These are phyloP conservation scores for Protomyces gravidus DNA, from an alignment of 1,139 yeast species.

Conservation along the genomic window DNA sequence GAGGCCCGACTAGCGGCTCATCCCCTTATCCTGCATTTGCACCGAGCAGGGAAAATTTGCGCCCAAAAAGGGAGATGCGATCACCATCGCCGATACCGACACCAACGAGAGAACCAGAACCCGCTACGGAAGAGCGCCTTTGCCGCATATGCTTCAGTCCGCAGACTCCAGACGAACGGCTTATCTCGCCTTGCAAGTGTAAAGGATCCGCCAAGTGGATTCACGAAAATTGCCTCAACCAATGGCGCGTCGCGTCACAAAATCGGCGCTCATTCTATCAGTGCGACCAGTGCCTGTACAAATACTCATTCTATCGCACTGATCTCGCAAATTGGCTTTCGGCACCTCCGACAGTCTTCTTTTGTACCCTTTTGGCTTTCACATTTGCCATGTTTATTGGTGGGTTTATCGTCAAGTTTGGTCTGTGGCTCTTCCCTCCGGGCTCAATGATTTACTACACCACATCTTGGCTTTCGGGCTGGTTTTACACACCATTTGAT, in stretches of 20 bases:
- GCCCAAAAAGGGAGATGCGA: not conserved
- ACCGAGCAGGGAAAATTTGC: not conserved
- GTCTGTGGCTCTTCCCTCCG: conserved; percentile 13
- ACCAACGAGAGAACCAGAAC: not conserved
- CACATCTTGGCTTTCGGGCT: conserved; percentile 8
- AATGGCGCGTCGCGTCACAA: conserved; percentile 20
- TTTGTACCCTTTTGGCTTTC: conserved; percentile 8
- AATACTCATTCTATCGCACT: conserved; percentile 28
- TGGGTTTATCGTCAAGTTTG: conserved; percentile 23
- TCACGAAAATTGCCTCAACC: conserved; percentile 16
- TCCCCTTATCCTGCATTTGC: not conserved
- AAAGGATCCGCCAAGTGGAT: conserved; percentile 25
- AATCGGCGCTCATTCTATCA: conserved; percentile 21
- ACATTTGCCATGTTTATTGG: conserved; percentile 16
- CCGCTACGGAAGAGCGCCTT: conserved; percentile 15
- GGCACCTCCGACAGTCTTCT: conserved; percentile 8
- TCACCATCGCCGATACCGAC: not conserved
- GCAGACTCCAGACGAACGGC: conserved; percentile 12
- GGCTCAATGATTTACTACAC: conserved; percentile 1
- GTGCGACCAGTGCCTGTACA: conserved; percentile 27
- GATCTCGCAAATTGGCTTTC: conserved; percentile 15
- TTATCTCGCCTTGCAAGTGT: conserved; percentile 25
- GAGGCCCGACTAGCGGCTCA: not conserved
- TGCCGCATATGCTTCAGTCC: conserved; percentile 25
- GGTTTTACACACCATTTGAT: conserved; percentile 26